phyloP scores from a whole-genome alignment of 176 grass and related monocot species.

The Neostapfia colusana region DNA sequence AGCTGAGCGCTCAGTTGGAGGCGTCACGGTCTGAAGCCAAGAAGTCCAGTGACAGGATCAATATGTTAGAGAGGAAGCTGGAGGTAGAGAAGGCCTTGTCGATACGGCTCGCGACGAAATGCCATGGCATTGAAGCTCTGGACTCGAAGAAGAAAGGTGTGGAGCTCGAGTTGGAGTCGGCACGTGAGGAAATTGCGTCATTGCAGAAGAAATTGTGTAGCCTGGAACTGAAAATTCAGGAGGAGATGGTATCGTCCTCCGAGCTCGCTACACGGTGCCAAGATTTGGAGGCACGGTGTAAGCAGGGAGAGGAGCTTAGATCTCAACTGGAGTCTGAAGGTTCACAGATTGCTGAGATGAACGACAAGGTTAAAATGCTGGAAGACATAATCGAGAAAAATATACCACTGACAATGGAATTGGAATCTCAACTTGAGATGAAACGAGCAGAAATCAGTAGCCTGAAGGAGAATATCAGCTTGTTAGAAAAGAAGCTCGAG shows the following conservation, averaged over 20 bases:
- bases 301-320: slow-evolving; percentile 44
- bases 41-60: slow-evolving; percentile 49
- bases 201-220: slow-evolving; percentile 43
- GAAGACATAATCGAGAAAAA: slow-evolving; percentile 34
- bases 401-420: slow-evolving; percentile 23
- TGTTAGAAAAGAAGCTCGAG: slow-evolving; percentile 60
- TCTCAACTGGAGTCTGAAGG: slow-evolving; percentile 44
- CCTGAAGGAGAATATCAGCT: slow-evolving; percentile 47
- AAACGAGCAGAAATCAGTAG: slow-evolving; percentile 39
- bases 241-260: slow-evolving; percentile 46
- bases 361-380: slow-evolving; percentile 51
- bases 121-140: slow-evolving; percentile 47
- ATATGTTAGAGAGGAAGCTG: slow-evolving; percentile 51
- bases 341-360: slow-evolving; percentile 34
- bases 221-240: slow-evolving; percentile 55
- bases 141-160: slow-evolving; percentile 52
- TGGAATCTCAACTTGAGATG: slow-evolving; percentile 45
- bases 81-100: slow-evolving; percentile 67
- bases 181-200: slow-evolving; percentile 50
- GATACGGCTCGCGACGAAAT: slow-evolving; percentile 46
- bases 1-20: slow-evolving; percentile 50
- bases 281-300: slow-evolving; percentile 37
- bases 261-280: slow-evolving; percentile 41
- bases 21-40: slow-evolving; percentile 41
- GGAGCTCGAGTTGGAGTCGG: slow-evolving; percentile 57